Evolutionary conservation across 2,329 filamentous ascomycete genomes (phyloP), one percentile per base, ranked within the genome.

Genomic region (Parascedosporium putredinis): DNA sequence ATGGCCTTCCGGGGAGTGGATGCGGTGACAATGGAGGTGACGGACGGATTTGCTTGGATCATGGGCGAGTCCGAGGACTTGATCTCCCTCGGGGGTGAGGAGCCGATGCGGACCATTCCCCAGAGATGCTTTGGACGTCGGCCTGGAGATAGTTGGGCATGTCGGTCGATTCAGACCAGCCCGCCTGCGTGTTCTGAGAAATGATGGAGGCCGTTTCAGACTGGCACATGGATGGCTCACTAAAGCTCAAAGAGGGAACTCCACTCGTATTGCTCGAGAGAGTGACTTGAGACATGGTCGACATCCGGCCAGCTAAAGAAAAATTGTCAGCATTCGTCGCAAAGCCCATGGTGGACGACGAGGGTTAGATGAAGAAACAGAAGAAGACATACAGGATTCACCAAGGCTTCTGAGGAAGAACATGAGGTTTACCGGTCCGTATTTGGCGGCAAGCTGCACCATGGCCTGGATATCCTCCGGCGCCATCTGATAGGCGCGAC

Each of bases 181-280:
- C 66, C 31, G 63, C 65, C 22, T 51, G 52, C 29, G 33, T 45
- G 10, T 47, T 48, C 50, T 66, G 62, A 3, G 67, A 68, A 50
- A 64, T 59, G 50, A 70, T 62, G 23, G 67, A 70, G 2, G 62
- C 66, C 31, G 62, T 64, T 47, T 70, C 66, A 33, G 66, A 67
- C 44, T 63, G 59, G 46, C 60, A 65, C 36, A 67, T 60, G 7
- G 66, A 70, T n/a, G 60, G 62, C 47, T 68, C 66, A 6, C 66
- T 68, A 65, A 66, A 71, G 16, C 63, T 64, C 48, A 70, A 57
- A 5, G 68, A 69, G 5, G 68, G 66, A 7, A 49, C 47, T 5
- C 64, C 67, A 54, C 64, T 68, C 14, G 54, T 50, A 53, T 61
- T 67, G 59, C 67, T 70, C 52, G 68, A 60, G 18, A 69, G 57